phyloP scores from a whole-genome alignment of 192 early-diverging fungal genomes.

The Coemansia asiatica region DNA sequence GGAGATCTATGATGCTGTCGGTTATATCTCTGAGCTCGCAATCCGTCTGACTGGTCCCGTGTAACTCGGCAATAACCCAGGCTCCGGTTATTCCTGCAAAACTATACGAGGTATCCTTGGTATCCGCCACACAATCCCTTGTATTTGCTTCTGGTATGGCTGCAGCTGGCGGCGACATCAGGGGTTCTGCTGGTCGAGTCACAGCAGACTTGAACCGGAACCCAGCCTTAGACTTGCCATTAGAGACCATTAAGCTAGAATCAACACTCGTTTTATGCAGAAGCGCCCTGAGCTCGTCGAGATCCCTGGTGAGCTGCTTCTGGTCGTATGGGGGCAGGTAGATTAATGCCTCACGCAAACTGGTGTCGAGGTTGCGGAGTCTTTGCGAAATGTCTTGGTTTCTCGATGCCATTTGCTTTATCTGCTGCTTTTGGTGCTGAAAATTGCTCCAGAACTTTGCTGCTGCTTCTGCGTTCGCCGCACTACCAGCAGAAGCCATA shows the following conservation, averaged over 20 bases:
- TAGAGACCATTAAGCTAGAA: not conserved
- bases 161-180: too few relatives aligned
- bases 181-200: conserved; percentile 4
- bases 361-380: conserved; percentile 33
- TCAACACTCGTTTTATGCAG: conserved; percentile 11
- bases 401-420: not conserved
- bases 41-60: conserved; percentile 19
- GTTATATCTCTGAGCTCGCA: conserved; percentile 54
- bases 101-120: conserved; percentile 2
- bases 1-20: conserved; percentile 67
- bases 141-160: too few relatives aligned
- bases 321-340: conserved; percentile 51
- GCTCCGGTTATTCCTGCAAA: not conserved
- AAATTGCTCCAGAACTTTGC: conserved; percentile 44
- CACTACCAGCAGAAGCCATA: conserved; percentile 44
- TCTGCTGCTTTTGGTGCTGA: conserved; percentile 27
- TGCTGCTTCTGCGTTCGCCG: conserved; percentile 41
- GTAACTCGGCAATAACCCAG: conserved; percentile 12
- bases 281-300: conserved; percentile 31
- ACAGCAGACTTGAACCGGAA: conserved; percentile 41
- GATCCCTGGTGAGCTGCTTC: conserved; percentile 30
- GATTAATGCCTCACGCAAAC: conserved; percentile 47
- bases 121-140: too few relatives aligned
- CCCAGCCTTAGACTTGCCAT: conserved; percentile 3
- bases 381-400: conserved; percentile 13